A percentile compares a stretch with the other conserved stretches of the same genome.
Conservation (phyloP, 2,329 filamentous ascomycete species). For the Pseudogymnoascus sp. region DNA sequence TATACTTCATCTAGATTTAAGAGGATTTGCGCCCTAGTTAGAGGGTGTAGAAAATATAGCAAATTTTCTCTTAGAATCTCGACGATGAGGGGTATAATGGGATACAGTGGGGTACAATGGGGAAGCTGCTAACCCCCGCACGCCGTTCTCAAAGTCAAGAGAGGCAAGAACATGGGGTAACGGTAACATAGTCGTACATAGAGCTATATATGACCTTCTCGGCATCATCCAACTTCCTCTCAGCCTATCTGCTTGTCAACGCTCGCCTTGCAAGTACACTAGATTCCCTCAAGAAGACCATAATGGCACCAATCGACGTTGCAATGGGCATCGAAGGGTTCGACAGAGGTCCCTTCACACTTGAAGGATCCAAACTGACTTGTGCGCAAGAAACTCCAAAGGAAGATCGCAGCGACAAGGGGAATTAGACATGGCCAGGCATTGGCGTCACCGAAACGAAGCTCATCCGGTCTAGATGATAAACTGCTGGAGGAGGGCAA, state of each 20-base stretch:
- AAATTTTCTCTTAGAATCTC: background rate
- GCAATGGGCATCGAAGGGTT: too few relatives aligned
- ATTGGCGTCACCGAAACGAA: constrained; percentile 28
- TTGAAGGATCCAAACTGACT: constrained; percentile 11
- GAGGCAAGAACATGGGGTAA: background rate
- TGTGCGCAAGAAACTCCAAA: constrained; percentile 36
- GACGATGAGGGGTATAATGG: too few relatives aligned
- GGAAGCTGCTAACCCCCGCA: too few relatives aligned
- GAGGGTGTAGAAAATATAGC: background rate
- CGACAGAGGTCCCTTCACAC: constrained; percentile 24
- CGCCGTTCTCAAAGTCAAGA: background rate
- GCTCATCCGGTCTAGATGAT: constrained; percentile 34
- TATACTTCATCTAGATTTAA: background rate
- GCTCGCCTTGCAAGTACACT: too few relatives aligned
- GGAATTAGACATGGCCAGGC: constrained; percentile 23
- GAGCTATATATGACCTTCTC: background rate
- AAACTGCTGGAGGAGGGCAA: constrained; percentile 51
- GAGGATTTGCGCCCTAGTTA: background rate
- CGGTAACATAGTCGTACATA: background rate
- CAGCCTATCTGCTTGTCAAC: too few relatives aligned
- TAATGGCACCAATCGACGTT: too few relatives aligned
- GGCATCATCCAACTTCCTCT: background rate
- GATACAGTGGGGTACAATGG: too few relatives aligned
- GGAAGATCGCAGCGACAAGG: constrained; percentile 25
- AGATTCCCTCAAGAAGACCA: too few relatives aligned